Evolutionary conservation across 1,284 basidiomycete genomes (phyloP), one percentile per base, ranked within the genome.

Genomic region (Cryptococcus jaspeensis): DNA sequence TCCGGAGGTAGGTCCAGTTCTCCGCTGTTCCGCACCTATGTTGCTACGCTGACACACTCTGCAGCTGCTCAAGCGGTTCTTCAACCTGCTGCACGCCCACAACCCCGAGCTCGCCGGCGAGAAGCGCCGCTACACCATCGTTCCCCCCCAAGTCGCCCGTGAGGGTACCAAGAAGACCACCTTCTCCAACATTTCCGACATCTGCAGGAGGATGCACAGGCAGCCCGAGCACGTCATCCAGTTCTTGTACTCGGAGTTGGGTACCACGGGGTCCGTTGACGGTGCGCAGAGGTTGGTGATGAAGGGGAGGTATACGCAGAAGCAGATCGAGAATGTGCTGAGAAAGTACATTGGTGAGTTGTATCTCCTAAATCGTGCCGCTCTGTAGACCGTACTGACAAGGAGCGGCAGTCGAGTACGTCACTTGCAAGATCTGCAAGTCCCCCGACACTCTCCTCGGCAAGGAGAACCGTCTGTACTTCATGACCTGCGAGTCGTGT

Each of bases 361-460:
- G 1, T 4, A 7, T 5, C 18, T n/a, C 37, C 39, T 16, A n/a
- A n/a, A n/a, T n/a, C n/a, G n/a, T n/a, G n/a, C n/a, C 12, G 20
- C 25, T 35, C 22, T 7, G 8, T 11, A 28, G 36, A 51, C 41
- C 22, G 42, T 55, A 36, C 46, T 48, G 35, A 48, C 15, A 35
- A 15, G 23, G 25, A 18, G 18, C 47, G 18, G 9, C 56, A 94
- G 94, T 95, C 67, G 95, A 99, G 81, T 99, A 99, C 80, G 96
- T 99, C 57, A 97, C 93, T 42, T 99, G 95, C 86, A 96, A 97
- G 81, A 99, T 95, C 40, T 99, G 95, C 85, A 98, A 97, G 81
- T 97, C 94, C 4, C 92, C 92, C 51, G 94, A 98, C 76, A 99
- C 95, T 5, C 84, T 95, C 20, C 84, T 99, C 47, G 89, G 89